These are phyloP conservation scores for Kregervanrija fluxuum DNA, from an alignment of 805 yeast species.

Conservation along the genomic window DNA sequence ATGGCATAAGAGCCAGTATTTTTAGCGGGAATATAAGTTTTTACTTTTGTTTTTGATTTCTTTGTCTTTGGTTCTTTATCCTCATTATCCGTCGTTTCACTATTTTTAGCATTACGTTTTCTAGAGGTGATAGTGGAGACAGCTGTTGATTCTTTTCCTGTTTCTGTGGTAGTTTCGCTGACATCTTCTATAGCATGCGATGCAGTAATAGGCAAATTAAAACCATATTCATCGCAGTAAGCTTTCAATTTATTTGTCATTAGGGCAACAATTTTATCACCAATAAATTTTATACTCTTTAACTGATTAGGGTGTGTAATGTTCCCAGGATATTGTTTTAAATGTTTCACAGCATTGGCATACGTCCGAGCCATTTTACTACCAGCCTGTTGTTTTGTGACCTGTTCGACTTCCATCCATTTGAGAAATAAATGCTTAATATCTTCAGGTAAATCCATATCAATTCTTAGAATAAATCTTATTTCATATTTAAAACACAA, in stretches of 20 bases:
- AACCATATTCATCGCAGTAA: conserved; percentile 52
- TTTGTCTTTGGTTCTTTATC: neutral
- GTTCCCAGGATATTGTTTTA: conserved; percentile 37
- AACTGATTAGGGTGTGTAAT: conserved; percentile 54
- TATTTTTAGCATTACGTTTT: neutral
- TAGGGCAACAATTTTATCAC: conserved; percentile 54
- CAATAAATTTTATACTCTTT: conserved; percentile 55
- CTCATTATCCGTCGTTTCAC: neutral
- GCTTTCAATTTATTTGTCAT: conserved; percentile 39
- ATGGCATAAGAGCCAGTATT: conserved; percentile 86
- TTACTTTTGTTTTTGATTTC: conserved; percentile 11
- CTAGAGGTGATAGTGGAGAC: neutral
- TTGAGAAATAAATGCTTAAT: conserved; percentile 43
- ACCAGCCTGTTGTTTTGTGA: conserved; percentile 6
- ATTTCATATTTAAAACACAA: too few relatives aligned
- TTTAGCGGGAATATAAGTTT: conserved; percentile 59
- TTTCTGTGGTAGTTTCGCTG: conserved; percentile 2
- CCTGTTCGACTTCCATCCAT: conserved; percentile 53
- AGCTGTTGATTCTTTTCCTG: neutral
- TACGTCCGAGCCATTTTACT: conserved; percentile 38
- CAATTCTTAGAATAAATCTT: too few relatives aligned
- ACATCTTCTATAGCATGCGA: neutral
- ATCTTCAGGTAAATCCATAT: conserved; percentile 39
- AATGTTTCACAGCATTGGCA: conserved; percentile 46
- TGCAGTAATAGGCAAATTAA: conserved; percentile 32